These are phyloP conservation scores for Shiraia bambusicola DNA, from an alignment of 2,329 filamentous ascomycete species.

Conservation along the genomic window DNA sequence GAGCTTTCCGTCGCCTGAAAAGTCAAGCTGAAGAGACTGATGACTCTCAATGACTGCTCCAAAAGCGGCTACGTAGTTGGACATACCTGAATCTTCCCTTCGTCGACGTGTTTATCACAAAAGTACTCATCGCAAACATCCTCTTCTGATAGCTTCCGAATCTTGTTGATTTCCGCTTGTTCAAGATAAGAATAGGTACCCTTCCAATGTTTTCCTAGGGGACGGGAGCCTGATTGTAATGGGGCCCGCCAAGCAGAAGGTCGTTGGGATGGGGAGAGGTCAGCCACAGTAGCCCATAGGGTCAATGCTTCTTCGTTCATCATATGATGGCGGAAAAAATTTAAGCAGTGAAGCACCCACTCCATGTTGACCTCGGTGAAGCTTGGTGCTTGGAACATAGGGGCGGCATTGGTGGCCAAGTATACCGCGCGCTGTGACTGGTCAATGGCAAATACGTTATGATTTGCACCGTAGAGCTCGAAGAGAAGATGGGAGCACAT, in stretches of 20 bases:
- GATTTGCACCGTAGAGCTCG: slow-evolving; percentile 10
- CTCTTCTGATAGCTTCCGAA: slow-evolving; percentile 22
- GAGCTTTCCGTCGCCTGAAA: slow-evolving; percentile 19
- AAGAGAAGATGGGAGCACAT: slow-evolving; percentile 39
- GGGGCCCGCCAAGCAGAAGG: slow-evolving; percentile 48
- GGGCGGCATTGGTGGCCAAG: slow-evolving; percentile 28
- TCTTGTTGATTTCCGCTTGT: slow-evolving; percentile 13
- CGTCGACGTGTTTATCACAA: slow-evolving; percentile 37
- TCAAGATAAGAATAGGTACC: slow-evolving; percentile 51
- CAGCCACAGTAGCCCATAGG: slow-evolving; percentile 39
- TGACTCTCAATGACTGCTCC: slow-evolving; percentile 13
- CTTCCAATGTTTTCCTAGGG: slow-evolving; percentile 52
- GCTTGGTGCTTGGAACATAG: slow-evolving; percentile 46
- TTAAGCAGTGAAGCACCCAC: slow-evolving; percentile 52
- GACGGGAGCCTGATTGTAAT: slow-evolving; percentile 37
- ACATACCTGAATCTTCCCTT: slow-evolving; percentile 34
- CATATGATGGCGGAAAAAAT: slow-evolving; percentile 58
- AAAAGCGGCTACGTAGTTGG: neutral
- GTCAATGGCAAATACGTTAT: slow-evolving; percentile 44
- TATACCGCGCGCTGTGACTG: slow-evolving; percentile 52
- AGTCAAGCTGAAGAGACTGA: slow-evolving; percentile 40
- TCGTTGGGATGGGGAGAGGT: slow-evolving; percentile 40
- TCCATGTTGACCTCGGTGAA: slow-evolving; percentile 47
- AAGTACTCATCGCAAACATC: slow-evolving; percentile 18
- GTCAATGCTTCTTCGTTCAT: slow-evolving; percentile 41